These are phyloP conservation scores for Zasmidium cellare DNA, from an alignment of 2,329 filamentous ascomycete genomes.

Conservation along the genomic window DNA sequence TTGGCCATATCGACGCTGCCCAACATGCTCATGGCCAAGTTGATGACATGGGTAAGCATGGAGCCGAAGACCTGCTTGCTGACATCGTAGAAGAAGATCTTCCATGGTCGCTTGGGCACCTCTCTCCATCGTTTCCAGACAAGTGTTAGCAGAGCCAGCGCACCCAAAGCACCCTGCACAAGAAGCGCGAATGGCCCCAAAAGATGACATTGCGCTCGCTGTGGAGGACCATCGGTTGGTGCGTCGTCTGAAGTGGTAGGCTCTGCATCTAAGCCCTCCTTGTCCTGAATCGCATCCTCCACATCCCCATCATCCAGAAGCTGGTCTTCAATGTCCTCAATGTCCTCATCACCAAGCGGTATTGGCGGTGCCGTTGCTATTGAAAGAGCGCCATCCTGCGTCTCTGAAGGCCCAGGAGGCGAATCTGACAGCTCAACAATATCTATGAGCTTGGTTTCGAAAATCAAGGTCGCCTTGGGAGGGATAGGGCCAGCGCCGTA, in stretches of 20 bases:
- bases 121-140: conserved; percentile 95
- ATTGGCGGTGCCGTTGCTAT: conserved; percentile 29
- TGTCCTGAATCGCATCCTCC: conserved; percentile 16
- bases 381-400: conserved; percentile 18
- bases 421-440: conserved; percentile 66
- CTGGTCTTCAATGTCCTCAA: too few relatives aligned
- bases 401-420: background rate
- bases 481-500: conserved; percentile 73
- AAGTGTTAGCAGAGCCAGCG: conserved; percentile 77
- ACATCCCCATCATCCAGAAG: too few relatives aligned
- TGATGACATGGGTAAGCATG: conserved; percentile 85
- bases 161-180: conserved; percentile 83
- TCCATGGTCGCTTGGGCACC: conserved; percentile 83
- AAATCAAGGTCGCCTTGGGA: conserved; percentile 76
- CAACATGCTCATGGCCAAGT: conserved; percentile 94
- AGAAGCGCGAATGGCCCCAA: conserved; percentile 88
- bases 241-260: conserved; percentile 3
- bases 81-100: conserved; percentile 97
- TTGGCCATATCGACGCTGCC: conserved; percentile 77
- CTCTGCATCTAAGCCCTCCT: background rate
- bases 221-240: conserved; percentile 20
- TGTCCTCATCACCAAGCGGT: conserved; percentile 10
- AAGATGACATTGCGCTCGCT: conserved; percentile 75
- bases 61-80: conserved; percentile 97
- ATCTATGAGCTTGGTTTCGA: conserved; percentile 85